Base-by-base conservation (phyloP, 108 stramenopile genomes). In the Bacterosira constricta region DNA sequence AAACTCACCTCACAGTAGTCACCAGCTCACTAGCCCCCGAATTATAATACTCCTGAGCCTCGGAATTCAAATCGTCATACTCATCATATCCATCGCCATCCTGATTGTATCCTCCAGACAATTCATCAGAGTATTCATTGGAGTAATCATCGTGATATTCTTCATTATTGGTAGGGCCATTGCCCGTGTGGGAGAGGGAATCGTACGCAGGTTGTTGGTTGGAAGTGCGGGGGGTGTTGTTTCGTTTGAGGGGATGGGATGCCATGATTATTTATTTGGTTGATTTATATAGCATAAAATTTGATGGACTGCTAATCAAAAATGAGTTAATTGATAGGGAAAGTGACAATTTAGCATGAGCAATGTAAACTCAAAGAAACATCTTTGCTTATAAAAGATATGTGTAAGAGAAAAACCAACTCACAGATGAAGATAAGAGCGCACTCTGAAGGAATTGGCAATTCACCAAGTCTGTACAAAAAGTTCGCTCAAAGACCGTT, bases 21-120 rank as follows among this genome's bases (percentile, higher is more conserved):
- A 77, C 59, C 15, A 77, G 52, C 56, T 77, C 75, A 38, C 50
- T 35, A 11, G 75, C 66, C 3, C 75, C 75, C 25, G 75, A 76
- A 49, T 67, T 68, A 58, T 76, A 76, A 54, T 76, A 76, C 31
- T 66, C 75, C 27, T 45, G 57, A 12, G 75, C 75, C 55, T 76
- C 75, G 51, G 66, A 68, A 63, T 76, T 67, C 27, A 76, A 38
- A 30, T 62, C 61, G 21, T 30, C 39, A 2, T 32, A 10, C 11
- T 54, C 32, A n/a, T 62, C 61, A n/a, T 46, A 31, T n/a, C 26
- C 39, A 25, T 41, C 37, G 21, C 9, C 45, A 42, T 46, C 31
- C 23, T 45, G 3, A 11, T 12, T 17, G 42, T 62, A 29, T 4
- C 56, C 56, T 0, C 56, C 35, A n/a, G 56, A 58, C 0, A 58